These are phyloP conservation scores for Ambrosiella xylebori DNA, from an alignment of 2,329 filamentous ascomycete genomes.

Conservation along the genomic window DNA sequence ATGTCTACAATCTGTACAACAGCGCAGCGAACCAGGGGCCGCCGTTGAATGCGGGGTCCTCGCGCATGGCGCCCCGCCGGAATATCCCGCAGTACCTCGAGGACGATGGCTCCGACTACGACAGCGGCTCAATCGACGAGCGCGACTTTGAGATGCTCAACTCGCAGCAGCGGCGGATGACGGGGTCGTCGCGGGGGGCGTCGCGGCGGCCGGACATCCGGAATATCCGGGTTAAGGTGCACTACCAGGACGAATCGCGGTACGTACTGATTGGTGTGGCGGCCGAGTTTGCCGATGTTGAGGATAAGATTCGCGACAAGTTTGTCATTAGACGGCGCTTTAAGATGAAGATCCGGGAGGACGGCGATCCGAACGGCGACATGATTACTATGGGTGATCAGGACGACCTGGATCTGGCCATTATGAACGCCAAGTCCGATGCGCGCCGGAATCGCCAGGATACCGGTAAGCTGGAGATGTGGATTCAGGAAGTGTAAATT, in stretches of 20 bases:
- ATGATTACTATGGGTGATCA: slow-evolving; percentile 97
- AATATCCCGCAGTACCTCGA: slow-evolving; percentile 48
- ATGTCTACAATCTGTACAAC: slow-evolving; percentile 21
- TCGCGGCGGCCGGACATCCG: slow-evolving; percentile 49
- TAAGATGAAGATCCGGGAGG: slow-evolving; percentile 78
- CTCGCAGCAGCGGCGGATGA: slow-evolving; percentile 26
- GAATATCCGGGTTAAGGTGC: slow-evolving; percentile 81
- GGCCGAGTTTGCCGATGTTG: slow-evolving; percentile 60
- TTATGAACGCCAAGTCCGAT: slow-evolving; percentile 48
- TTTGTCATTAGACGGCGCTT: slow-evolving; percentile 63
- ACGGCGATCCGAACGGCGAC: slow-evolving; percentile 58
- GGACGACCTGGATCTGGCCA: slow-evolving; percentile 82
- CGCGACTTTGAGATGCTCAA: slow-evolving; percentile 67
- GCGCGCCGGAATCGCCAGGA: slow-evolving; percentile 61
- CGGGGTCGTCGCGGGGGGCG: slow-evolving; percentile 30
- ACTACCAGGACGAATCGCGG: slow-evolving; percentile 69
- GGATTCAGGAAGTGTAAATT: slow-evolving; percentile 29
- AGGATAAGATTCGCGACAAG: slow-evolving; percentile 67
- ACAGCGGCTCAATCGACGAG: slow-evolving; percentile 54
- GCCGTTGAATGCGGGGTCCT: slow-evolving; percentile 23
- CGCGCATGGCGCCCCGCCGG: slow-evolving; percentile 24
- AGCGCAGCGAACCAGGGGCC: slow-evolving; percentile 25
- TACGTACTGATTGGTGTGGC: slow-evolving; percentile 72
- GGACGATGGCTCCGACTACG: slow-evolving; percentile 55
- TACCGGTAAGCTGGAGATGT: slow-evolving; percentile 76